phyloP scores from a whole-genome alignment of 768 basidiomycete species.

The Gymnopilus junonius region DNA sequence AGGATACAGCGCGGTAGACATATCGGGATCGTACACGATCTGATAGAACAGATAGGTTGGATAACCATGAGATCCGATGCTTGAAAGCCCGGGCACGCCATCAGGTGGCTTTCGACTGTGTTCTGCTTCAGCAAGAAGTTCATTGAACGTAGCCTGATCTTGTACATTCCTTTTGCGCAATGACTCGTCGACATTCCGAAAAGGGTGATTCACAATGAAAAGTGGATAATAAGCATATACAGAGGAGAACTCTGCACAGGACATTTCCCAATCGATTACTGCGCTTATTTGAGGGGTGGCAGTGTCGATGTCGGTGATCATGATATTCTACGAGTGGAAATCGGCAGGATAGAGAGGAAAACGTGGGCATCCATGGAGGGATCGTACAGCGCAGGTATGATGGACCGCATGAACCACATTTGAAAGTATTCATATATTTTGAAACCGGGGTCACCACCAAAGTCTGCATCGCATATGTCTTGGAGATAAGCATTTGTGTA shows the following conservation, averaged over 20 bases:
- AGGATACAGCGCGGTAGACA: background rate
- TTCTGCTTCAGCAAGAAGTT: conserved; percentile 5
- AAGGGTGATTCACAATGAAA: conserved; percentile 9
- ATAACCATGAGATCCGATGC: background rate
- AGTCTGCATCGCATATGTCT: background rate
- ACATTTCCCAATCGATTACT: conserved; percentile 25
- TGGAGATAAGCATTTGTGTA: conserved; percentile 3
- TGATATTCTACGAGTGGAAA: conserved; percentile 27
- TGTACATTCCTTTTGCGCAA: background rate
- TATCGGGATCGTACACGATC: background rate
- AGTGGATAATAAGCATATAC: conserved; percentile 8
- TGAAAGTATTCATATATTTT: background rate
- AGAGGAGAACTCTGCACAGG: conserved; percentile 9
- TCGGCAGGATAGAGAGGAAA: conserved; percentile 22
- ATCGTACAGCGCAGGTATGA: conserved; percentile 15
- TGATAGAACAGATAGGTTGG: background rate
- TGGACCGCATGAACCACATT: conserved; percentile 6
- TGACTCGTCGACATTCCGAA: conserved; percentile 4
- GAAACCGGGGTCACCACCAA: background rate
- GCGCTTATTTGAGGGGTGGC: conserved; percentile 3
- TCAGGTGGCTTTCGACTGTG: background rate
- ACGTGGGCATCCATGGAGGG: conserved; percentile 11
- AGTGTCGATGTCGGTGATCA: conserved; percentile 15
- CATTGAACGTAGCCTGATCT: conserved; percentile 11
- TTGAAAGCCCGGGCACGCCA: background rate